Evolutionary conservation across 495 filamentous ascomycete genomes (phyloP).

Genomic region (Penicillium steckii): DNA sequence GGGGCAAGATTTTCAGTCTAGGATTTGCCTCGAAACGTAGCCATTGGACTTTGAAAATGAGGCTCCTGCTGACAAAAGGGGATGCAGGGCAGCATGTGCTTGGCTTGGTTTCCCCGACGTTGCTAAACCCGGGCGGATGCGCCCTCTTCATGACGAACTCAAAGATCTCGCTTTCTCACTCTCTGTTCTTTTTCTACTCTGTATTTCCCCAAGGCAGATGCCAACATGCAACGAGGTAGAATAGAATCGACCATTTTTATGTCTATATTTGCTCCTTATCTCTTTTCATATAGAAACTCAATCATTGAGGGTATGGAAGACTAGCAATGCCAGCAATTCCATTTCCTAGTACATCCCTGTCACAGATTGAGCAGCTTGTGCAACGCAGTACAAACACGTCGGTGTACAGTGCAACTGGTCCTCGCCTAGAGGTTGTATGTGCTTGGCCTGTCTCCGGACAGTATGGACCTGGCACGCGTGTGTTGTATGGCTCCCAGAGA

Average conservation of each 20-base stretch:
- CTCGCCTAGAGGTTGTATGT: slow-evolving; percentile 51
- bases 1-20: not conserved
- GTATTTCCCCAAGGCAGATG: not conserved
- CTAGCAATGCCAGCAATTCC: slow-evolving; percentile 43
- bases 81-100: not conserved
- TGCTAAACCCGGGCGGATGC: slow-evolving; percentile 1
- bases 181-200: not conserved
- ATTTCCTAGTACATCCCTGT: slow-evolving; percentile 20
- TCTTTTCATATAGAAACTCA: not conserved
- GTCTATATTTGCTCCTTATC: not conserved
- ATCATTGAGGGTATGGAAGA: slow-evolving; percentile 12
- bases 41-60: slow-evolving; percentile 7
- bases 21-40: not conserved
- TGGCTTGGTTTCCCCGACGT: not conserved
- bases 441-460: slow-evolving; percentile 61
- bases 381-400: slow-evolving; percentile 22
- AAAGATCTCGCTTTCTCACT: not conserved
- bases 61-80: slow-evolving; percentile 22
- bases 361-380: slow-evolving; percentile 27
- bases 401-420: slow-evolving; percentile 20
- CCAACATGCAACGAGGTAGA: not conserved
- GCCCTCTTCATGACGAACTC: not conserved
- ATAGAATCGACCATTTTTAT: not conserved
- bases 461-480: slow-evolving; percentile 55
- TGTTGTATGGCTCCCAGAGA: slow-evolving; percentile 42